Base-by-base conservation (phyloP, 306 rosid species). In the Senna tora region DNA sequence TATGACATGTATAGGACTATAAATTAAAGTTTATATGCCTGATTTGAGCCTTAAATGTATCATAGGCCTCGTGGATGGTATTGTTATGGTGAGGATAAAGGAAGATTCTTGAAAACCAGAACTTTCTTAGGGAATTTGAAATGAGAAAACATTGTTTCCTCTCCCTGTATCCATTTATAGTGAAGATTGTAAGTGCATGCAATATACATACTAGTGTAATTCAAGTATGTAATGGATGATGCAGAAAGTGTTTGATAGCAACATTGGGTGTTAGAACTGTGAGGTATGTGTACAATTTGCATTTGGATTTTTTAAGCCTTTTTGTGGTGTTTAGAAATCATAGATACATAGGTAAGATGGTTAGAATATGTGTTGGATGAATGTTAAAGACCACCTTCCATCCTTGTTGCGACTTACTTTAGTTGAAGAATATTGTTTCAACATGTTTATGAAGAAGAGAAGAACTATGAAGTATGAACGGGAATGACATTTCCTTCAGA, bases 1-100 rank as follows among this genome's bases (percentile, higher is more conserved):
- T 43, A 67, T 76, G 19, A 41, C 16, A 42, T 79, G 57, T 16
- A 54, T 49, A 66, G 41, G 20, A 58, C 33, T 55, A 5, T 46
- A 51, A 34, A 49, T 65, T 42, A 56, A 47, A 70, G 62, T 68
- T 33, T 22, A 39, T 68, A 51, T 53, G 34, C 46, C 28, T 64
- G 51, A 36, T 30, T 2, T 57, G 32, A 28, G 33, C 62, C 53
- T 20, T 20, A 56, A 55, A 38, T 70, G 52, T 11, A 9, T 21
- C 7, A 11, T 7, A 9, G 46, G 49, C 14, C 63, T 49, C 8
- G 28, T 51, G 38, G 66, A 50, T 47, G 34, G 38, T 22, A 21
- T 67, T 36, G 28, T 45, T 33, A 14, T 15, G 41, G 21, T 2
- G 39, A 33, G 20, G 49, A 70, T 60, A 32, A 67, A 67, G 55